Evolutionary conservation across 1,284 basidiomycete species (phyloP).

Genomic region (Sporisorium graminicola): DNA sequence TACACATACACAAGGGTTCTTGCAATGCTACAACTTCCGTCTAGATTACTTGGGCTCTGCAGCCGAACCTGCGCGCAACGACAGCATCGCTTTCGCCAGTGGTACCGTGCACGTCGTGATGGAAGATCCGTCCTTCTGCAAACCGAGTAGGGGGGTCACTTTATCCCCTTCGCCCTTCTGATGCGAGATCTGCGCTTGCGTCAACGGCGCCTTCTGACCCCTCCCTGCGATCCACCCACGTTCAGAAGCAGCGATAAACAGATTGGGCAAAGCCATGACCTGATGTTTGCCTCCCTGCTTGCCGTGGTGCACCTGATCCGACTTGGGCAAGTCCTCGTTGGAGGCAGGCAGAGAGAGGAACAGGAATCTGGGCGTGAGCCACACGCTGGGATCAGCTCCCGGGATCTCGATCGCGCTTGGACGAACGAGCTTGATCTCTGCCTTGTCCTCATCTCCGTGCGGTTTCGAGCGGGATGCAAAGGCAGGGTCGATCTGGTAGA

Average conservation of each 20-base stretch:
- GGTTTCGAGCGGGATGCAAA: slow-evolving; percentile 5
- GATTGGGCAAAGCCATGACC: slow-evolving; percentile 56
- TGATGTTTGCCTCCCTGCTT: slow-evolving; percentile 33
- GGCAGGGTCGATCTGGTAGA: slow-evolving; percentile 39
- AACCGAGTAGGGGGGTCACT: slow-evolving; percentile 15
- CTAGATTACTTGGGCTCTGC: slow-evolving; percentile 2
- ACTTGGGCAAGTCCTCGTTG: slow-evolving; percentile 27
- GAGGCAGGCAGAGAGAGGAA: slow-evolving; percentile 49
- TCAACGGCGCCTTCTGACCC: slow-evolving; percentile 15
- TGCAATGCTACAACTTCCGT: neutral
- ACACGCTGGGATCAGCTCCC: slow-evolving; percentile 48
- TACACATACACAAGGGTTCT: slow-evolving; percentile 5
- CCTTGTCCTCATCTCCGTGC: slow-evolving; percentile 18
- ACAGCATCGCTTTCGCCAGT: slow-evolving; percentile 33
- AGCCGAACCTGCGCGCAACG: slow-evolving; percentile 16
- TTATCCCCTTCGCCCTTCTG: slow-evolving; percentile 5
- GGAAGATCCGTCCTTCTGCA: slow-evolving; percentile 38
- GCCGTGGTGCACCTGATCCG: slow-evolving; percentile 2
- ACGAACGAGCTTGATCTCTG: slow-evolving; percentile 29
- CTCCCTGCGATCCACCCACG: slow-evolving; percentile 54
- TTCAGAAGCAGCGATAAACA: slow-evolving; percentile 56
- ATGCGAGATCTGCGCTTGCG: slow-evolving; percentile 4
- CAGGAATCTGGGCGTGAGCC: slow-evolving; percentile 52
- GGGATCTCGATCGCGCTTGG: slow-evolving; percentile 53
- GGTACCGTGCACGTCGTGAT: slow-evolving; percentile 44